These are phyloP conservation scores for Salix udensis DNA, from an alignment of 345 rosid genomes.

Conservation along the genomic window DNA sequence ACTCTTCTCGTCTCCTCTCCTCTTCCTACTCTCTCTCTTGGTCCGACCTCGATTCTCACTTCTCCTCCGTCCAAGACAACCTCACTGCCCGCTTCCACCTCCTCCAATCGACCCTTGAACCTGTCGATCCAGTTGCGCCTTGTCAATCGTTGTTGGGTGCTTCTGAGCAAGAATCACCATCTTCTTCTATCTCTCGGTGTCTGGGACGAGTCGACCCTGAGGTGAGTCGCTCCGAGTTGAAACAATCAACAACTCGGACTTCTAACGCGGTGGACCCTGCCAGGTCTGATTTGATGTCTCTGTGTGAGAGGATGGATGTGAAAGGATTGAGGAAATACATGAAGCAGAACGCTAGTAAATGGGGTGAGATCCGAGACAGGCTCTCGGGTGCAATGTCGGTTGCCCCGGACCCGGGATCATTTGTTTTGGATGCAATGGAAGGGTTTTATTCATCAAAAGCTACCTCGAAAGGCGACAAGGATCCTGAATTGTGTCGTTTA, in stretches of 20 bases:
- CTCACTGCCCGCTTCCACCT: constrained; percentile 42
- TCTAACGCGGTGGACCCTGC: neutral
- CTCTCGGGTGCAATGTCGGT: constrained; percentile 37
- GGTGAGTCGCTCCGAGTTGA: too few species aligned
- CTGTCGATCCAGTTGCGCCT: neutral
- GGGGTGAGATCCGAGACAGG: constrained; percentile 35
- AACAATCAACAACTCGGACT: too few species aligned
- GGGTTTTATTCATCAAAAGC: constrained; percentile 29
- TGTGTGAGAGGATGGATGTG: constrained; percentile 64
- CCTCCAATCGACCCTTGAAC: constrained; percentile 31
- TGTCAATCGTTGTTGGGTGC: neutral
- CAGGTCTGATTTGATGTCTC: constrained; percentile 9
- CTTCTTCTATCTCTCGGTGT: constrained; percentile 5
- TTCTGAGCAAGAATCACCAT: neutral
- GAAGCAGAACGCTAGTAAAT: constrained; percentile 31
- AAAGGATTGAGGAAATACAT: constrained; percentile 50
- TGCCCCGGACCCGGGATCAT: constrained; percentile 43
- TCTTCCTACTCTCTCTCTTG: constrained; percentile 54
- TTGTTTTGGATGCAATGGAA: constrained; percentile 64
- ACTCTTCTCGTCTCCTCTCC: constrained; percentile 27
- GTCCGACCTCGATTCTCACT: constrained; percentile 68
- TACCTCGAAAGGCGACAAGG: constrained; percentile 11
- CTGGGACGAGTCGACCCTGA: neutral
- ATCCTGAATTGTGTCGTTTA: constrained; percentile 17
- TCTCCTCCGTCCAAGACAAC: constrained; percentile 42